Evolutionary conservation across 768 basidiomycete species (phyloP), one percentile per base, ranked within the genome.

Genomic region (Mycena chlorophos): DNA sequence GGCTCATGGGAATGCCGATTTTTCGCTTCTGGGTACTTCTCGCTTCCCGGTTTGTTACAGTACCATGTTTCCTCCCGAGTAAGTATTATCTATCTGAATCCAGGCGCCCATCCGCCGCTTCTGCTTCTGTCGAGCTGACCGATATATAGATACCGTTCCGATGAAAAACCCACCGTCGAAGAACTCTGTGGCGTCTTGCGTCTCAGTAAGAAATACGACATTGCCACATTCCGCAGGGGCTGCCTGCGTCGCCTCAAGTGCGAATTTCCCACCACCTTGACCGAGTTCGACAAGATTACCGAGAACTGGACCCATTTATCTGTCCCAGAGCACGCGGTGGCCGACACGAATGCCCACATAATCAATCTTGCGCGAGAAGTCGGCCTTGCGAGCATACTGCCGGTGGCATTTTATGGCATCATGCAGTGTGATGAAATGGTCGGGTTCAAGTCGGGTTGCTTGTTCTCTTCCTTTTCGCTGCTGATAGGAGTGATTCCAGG

Each of bases 171-270:
- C n/a, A n/a, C 31, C 31, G 17, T 34, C 31, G 31, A 34, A 34
- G 31, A 46, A 27, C 8, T 46, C 4, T 22, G 6, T 10, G 45
- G 6, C 6, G 23, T 46, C 13, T n/a, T 28, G 5, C 45, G 45
- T 26, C 45, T 46, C 45, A 46, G 45, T 25, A 46, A 46, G n/a
- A 46, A 46, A 20, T 46, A 46, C 22, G 45, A 46, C 22, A 25
- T 46, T 25, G 14, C 14, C 4, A 4, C 45, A 12, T 46, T 46
- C 27, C 45, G 45, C 6, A 13, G 27, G n/a, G 6, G 20, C 12
- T 46, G 45, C 26, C 5, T 46, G 6, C 23, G n/a, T 8, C 25
- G 22, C 8, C n/a, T 46, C 6, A 46, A 46, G 25, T 8, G 26
- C 45, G 45, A 46, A 20, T 46, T 46, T 27, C 45, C 45, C 8